Evolutionary conservation across 2,329 filamentous ascomycete genomes (phyloP).

Genomic region (Pseudogymnoascus sp.): DNA sequence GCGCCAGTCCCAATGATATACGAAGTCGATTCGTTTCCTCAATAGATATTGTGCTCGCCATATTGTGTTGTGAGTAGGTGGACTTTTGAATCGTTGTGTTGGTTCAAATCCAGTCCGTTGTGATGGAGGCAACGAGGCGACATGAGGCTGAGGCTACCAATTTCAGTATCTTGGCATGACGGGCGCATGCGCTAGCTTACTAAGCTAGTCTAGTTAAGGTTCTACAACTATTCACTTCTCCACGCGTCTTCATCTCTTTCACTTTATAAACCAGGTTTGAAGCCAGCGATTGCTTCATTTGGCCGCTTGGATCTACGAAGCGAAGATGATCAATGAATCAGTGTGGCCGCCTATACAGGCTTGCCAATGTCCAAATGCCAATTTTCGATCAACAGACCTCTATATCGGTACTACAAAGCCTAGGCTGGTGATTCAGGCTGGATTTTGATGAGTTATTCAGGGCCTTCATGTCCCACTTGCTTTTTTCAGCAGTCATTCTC

Average conservation of each 20-base stretch:
- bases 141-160: constrained; percentile 4
- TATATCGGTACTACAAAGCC: constrained; percentile 59
- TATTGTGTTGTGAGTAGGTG: constrained; percentile 13
- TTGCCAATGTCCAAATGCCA: constrained; percentile 62
- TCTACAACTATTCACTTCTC: constrained; percentile 21
- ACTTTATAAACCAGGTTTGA: constrained; percentile 62
- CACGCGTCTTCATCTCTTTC: constrained; percentile 26
- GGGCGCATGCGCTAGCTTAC: constrained; percentile 8
- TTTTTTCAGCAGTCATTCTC: constrained; percentile 83
- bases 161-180: background rate
- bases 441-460: constrained; percentile 35
- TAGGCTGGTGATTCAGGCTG: constrained; percentile 50
- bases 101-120: background rate
- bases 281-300: constrained; percentile 68
- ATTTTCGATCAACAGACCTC: constrained; percentile 94
- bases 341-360: constrained; percentile 82
- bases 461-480: constrained; percentile 75
- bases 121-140: background rate
- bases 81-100: background rate
- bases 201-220: constrained; percentile 10
- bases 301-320: constrained; percentile 53
- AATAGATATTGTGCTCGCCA: constrained; percentile 61
- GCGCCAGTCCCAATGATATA: constrained; percentile 79
- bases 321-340: constrained; percentile 73
- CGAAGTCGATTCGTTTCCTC: constrained; percentile 93